Evolutionary conservation across 768 basidiomycete genomes (phyloP), one percentile per base, ranked within the genome.

Genomic region (Agrocybe chaxingu): DNA sequence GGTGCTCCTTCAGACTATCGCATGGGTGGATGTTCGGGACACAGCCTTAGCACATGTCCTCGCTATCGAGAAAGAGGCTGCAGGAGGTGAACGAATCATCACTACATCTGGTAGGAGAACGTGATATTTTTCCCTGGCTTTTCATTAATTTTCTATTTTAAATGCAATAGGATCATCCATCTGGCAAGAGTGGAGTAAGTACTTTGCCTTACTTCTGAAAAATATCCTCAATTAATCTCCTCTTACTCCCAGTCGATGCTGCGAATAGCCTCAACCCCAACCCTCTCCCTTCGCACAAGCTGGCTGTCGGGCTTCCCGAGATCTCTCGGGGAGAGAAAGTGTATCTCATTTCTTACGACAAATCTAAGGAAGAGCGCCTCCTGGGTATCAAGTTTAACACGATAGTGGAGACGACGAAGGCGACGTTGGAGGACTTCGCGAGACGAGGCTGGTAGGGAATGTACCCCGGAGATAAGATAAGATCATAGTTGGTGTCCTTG

Each of bases 21-120:
- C 57, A 18, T 80, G 74, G 71, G 59, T 78, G 29, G 79, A 84
- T 45, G 81, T 82, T 5, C 74, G 81, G 5, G 82, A 84, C 59
- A 59, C 81, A 32, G 82, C 82, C 0, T 67, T 73, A 16, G 83
- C 76, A 0, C 85, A 87, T 60, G 70, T 72, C 0, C 62, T 68
- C 4, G 80, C 81, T 3, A 62, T 89, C 16, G 71, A 73, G 47
- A 75, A 71, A 44, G 68, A 74, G 24, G 73, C 69, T 2, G 84
- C 83, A 0, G 77, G 74, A 2, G 79, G 79, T 1, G 71, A 87
- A 48, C 70, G 87, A 32, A 75, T 87, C 58, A 73, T 87, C 58
- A 54, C 80, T 36, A 65, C 64, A n/a, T 66, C 62, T 2, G 72
- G 74, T 65, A 45, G 18, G 60, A 5, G 24, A 5, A 24, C 5